Evolutionary conservation across 257 asterid species (phyloP).

Genomic region (Lavandula angustifolia): DNA sequence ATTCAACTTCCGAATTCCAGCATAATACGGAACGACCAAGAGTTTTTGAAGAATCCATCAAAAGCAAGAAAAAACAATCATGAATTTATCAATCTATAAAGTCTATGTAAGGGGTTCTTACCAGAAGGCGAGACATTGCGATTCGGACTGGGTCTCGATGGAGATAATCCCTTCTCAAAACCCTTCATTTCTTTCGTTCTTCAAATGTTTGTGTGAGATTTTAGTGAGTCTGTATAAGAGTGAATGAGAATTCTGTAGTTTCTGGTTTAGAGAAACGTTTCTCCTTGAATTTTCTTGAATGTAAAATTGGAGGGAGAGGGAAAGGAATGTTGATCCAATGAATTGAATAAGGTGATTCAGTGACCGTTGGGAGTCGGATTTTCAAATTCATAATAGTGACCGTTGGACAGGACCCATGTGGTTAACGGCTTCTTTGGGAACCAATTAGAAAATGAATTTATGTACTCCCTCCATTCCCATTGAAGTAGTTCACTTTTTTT

Average conservation of each 20-base stretch:
- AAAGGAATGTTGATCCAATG: background rate
- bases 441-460: background rate
- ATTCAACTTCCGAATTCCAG: background rate
- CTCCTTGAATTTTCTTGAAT: background rate
- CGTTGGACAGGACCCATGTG: slow-evolving; percentile 34
- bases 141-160: slow-evolving; percentile 40
- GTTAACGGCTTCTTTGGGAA: slow-evolving; percentile 5
- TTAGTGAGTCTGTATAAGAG: background rate
- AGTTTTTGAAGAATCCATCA: background rate
- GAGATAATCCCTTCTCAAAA: slow-evolving; percentile 35
- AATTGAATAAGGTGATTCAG: background rate
- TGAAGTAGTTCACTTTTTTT: too few species aligned
- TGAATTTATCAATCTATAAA: background rate
- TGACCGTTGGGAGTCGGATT: slow-evolving; percentile 36
- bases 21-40: background rate
- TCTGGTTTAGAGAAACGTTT: background rate
- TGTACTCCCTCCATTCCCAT: too few species aligned
- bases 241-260: background rate
- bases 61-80: background rate
- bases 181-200: slow-evolving; percentile 41
- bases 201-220: slow-evolving; percentile 16
- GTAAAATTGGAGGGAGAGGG: slow-evolving; percentile 24
- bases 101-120: slow-evolving; percentile 26
- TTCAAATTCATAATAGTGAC: slow-evolving; percentile 33
- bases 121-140: slow-evolving; percentile 47